phyloP scores from a whole-genome alignment of 176 grass and related monocot species.

The Saccharum spontaneum region DNA sequence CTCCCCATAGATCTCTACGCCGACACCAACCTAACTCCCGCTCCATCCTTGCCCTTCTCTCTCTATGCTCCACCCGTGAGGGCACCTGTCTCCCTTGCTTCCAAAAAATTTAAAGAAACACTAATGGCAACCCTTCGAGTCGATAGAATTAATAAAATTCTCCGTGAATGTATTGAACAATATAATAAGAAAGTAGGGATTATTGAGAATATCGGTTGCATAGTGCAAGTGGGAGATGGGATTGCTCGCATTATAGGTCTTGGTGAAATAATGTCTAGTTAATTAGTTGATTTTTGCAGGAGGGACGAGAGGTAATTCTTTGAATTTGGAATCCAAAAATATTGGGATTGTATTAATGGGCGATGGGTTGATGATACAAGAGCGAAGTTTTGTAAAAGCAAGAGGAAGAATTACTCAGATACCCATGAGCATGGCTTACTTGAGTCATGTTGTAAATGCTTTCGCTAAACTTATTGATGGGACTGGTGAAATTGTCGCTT shows the following conservation, averaged over 20 bases:
- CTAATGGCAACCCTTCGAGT: background rate
- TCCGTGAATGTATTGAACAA: background rate
- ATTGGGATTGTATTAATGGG: background rate
- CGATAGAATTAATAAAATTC: background rate
- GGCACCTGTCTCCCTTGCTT: background rate
- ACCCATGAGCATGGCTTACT: background rate
- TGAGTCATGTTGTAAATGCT: background rate
- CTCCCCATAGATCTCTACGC: background rate
- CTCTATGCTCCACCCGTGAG: background rate
- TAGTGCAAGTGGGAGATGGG: too few relatives aligned
- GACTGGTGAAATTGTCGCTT: background rate
- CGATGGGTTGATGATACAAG: background rate
- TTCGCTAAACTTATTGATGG: background rate
- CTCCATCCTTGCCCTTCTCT: background rate
- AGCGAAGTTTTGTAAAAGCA: background rate
- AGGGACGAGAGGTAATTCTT: background rate
- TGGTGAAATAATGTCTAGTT: background rate
- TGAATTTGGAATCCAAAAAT: background rate
- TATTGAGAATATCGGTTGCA: too few relatives aligned
- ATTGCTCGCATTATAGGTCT: background rate
- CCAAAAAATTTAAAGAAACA: background rate
- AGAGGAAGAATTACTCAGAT: background rate
- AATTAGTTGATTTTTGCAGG: background rate
- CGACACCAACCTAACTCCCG: background rate
- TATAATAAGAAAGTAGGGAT: background rate